Evolutionary conservation across 768 basidiomycete genomes (phyloP).

Genomic region (Dentipellis sp.): DNA sequence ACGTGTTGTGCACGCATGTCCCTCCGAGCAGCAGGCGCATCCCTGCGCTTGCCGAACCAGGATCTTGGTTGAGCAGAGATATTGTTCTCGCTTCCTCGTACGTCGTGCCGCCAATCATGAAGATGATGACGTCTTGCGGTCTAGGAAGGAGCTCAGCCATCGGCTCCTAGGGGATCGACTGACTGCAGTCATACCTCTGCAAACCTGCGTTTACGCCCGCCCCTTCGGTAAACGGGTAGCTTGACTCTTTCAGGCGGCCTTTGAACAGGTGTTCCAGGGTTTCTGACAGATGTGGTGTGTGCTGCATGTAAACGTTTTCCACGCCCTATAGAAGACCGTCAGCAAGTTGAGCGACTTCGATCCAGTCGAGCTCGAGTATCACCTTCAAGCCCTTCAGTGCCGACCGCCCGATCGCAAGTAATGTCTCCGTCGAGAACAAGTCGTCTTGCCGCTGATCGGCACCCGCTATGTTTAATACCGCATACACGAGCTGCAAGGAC

Average conservation of each 20-base stretch:
- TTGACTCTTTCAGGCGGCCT: slow-evolving; percentile 78
- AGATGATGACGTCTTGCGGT: slow-evolving; percentile 93
- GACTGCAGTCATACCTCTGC: slow-evolving; percentile 42
- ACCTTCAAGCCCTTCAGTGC: slow-evolving; percentile 95
- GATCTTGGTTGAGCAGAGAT: slow-evolving; percentile 80
- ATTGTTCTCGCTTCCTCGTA: slow-evolving; percentile 91
- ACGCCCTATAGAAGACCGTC: slow-evolving; percentile 55
- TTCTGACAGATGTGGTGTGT: slow-evolving; percentile 86
- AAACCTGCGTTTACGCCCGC: slow-evolving; percentile 58
- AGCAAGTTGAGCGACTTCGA: slow-evolving; percentile 7
- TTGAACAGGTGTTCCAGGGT: slow-evolving; percentile 86
- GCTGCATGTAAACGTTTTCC: slow-evolving; percentile 98
- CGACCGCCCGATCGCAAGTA: slow-evolving; percentile 89
- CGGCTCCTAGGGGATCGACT: neutral
- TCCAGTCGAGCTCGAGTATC: slow-evolving; percentile 4
- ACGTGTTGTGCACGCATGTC: slow-evolving; percentile 92
- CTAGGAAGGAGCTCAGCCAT: slow-evolving; percentile 28
- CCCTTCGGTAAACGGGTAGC: slow-evolving; percentile 82
- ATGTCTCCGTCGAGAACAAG: slow-evolving; percentile 89
- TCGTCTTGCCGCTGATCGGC: slow-evolving; percentile 97
- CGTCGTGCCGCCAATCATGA: slow-evolving; percentile 93
- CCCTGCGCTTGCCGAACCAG: slow-evolving; percentile 42
- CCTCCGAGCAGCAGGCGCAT: slow-evolving; percentile 84
- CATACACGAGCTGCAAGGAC: slow-evolving; percentile 72
- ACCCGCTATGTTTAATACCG: slow-evolving; percentile 86